Conservation (phyloP, 2,329 filamentous ascomycete species). For the Pseudophaeomoniella oleicola region DNA sequence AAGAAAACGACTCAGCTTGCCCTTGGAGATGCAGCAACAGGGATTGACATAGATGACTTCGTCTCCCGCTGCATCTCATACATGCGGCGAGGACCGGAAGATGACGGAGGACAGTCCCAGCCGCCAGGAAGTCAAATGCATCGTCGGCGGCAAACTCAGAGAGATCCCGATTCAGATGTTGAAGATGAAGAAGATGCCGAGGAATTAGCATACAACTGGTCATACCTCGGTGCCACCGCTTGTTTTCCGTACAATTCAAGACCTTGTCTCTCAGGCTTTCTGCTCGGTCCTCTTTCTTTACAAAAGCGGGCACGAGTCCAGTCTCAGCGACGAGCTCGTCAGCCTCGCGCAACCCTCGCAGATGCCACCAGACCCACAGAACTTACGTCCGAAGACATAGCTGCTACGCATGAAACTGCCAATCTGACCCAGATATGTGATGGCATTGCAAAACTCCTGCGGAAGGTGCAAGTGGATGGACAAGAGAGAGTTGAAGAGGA, state of each 20-base stretch:
- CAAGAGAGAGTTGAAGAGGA: slow-evolving; percentile 35
- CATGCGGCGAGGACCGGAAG: slow-evolving; percentile 54
- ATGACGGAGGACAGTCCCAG: background rate
- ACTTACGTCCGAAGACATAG: slow-evolving; percentile 57
- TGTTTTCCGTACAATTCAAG: slow-evolving; percentile 59
- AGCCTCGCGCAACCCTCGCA: slow-evolving; percentile 52
- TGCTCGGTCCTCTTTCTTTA: slow-evolving; percentile 76
- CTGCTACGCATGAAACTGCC: slow-evolving; percentile 54
- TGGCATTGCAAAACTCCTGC: slow-evolving; percentile 54
- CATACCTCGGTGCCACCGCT: slow-evolving; percentile 62
- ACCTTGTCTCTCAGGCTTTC: slow-evolving; percentile 65
- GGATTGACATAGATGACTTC: slow-evolving; percentile 82
- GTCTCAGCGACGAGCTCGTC: slow-evolving; percentile 54
- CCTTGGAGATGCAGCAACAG: slow-evolving; percentile 56
- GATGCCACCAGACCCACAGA: slow-evolving; percentile 65
- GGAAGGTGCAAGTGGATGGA: slow-evolving; percentile 24
- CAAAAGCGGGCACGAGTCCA: slow-evolving; percentile 67
- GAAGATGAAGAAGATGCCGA: slow-evolving; percentile 52
- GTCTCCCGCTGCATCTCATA: slow-evolving; percentile 78
- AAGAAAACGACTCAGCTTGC: slow-evolving; percentile 63
- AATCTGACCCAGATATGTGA: slow-evolving; percentile 66
- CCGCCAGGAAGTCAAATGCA: slow-evolving; percentile 22
- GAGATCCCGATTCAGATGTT: slow-evolving; percentile 20
- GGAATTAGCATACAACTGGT: slow-evolving; percentile 75
- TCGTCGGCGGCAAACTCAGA: slow-evolving; percentile 33